A percentile compares a stretch with the other conserved stretches of the same genome.
These are phyloP conservation scores for Boletus barrowsii DNA, from an alignment of 768 basidiomycete genomes.

Conservation along the genomic window DNA sequence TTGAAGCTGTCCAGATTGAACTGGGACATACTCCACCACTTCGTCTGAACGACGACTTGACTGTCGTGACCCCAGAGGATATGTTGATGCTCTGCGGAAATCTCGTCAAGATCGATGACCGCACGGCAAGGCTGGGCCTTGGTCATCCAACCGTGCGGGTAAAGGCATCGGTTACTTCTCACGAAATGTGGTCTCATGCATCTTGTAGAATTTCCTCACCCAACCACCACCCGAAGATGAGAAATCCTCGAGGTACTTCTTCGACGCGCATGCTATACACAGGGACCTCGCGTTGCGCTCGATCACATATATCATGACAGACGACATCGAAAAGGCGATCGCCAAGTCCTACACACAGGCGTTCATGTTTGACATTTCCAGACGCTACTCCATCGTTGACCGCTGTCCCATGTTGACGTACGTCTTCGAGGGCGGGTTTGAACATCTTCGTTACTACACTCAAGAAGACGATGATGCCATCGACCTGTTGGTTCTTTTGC, in stretches of 20 bases:
- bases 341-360: slow-evolving; percentile 20
- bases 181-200: neutral
- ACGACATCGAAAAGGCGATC: slow-evolving; percentile 25
- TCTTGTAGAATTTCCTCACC: slow-evolving; percentile 24
- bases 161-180: neutral
- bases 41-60: slow-evolving; percentile 23
- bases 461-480: slow-evolving; percentile 27
- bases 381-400: slow-evolving; percentile 22
- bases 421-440: slow-evolving; percentile 28
- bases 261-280: slow-evolving; percentile 20
- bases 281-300: slow-evolving; percentile 29
- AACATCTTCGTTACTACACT: slow-evolving; percentile 24
- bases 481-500: slow-evolving; percentile 18
- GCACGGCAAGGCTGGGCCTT: slow-evolving; percentile 18
- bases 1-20: slow-evolving; percentile 30
- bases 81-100: slow-evolving; percentile 27
- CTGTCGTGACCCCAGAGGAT: slow-evolving; percentile 24
- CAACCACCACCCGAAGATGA: slow-evolving; percentile 13
- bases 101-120: slow-evolving; percentile 26
- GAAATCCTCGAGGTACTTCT: slow-evolving; percentile 15
- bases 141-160: slow-evolving; percentile 25
- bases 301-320: slow-evolving; percentile 27
- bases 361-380: slow-evolving; percentile 27
- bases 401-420: slow-evolving; percentile 28
- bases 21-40: slow-evolving; percentile 19